Conservation (phyloP, 2,329 filamentous ascomycete species). For the Bimuria novae-zelandiae region DNA sequence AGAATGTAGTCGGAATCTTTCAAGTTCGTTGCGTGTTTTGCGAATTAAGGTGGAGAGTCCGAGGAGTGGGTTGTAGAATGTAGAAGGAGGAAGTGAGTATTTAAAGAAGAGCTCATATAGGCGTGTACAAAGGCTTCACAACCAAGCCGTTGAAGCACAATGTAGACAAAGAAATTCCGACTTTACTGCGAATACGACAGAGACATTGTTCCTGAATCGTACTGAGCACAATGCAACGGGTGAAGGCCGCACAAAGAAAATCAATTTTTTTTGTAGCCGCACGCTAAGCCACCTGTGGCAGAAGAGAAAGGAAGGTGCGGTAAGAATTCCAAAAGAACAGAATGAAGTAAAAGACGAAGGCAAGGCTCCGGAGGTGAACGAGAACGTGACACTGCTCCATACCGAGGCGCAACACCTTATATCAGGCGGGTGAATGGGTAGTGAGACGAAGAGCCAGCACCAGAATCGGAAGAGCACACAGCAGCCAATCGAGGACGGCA, state of each 20-base stretch:
- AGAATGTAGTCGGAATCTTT: background rate
- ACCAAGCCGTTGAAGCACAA: constrained; percentile 22
- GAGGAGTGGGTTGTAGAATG: background rate
- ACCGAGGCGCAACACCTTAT: constrained; percentile 24
- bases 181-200: constrained; percentile 34
- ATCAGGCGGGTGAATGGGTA: constrained; percentile 34
- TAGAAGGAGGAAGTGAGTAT: constrained; percentile 5
- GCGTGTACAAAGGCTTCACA: constrained; percentile 19
- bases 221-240: constrained; percentile 18
- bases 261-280: constrained; percentile 23
- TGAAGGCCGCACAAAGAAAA: background rate
- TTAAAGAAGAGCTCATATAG: constrained; percentile 13
- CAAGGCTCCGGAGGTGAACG: constrained; percentile 18
- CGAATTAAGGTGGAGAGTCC: background rate
- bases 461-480: constrained; percentile 29
- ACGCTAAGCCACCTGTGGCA: constrained; percentile 16
- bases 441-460: constrained; percentile 38
- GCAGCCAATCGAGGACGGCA: constrained; percentile 40
- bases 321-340: constrained; percentile 18
- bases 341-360: constrained; percentile 21
- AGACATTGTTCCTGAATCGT: constrained; percentile 30
- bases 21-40: background rate
- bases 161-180: constrained; percentile 21
- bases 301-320: constrained; percentile 21
- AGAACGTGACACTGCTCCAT: constrained; percentile 2